Percentiles rank a stretch among this genome's conserved stretches.
Evolutionary conservation across 352 stramenopile species (phyloP).

Genomic region (Globisporangium splendens): DNA sequence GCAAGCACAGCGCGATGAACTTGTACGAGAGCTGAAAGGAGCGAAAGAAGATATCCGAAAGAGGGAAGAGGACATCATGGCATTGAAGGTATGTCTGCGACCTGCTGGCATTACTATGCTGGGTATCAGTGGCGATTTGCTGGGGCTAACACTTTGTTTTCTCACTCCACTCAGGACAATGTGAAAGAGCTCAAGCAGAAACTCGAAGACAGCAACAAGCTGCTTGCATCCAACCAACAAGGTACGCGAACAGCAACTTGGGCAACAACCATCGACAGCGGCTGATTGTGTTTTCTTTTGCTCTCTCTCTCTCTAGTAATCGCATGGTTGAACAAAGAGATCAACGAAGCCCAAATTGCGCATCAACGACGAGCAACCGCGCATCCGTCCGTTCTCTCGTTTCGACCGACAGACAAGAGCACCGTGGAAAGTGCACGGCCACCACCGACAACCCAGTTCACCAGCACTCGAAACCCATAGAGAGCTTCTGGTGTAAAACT

Average conservation of each 20-base stretch:
- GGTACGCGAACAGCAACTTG: constrained; percentile 24
- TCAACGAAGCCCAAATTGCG: constrained; percentile 84
- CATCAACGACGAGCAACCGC: constrained; percentile 57
- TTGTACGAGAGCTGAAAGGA: constrained; percentile 54
- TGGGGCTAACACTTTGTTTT: background rate
- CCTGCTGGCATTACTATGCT: too few relatives aligned
- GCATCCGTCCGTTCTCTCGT: constrained; percentile 71
- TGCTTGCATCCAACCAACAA: constrained; percentile 88
- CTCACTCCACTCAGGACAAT: constrained; percentile 27
- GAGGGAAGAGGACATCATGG: constrained; percentile 58
- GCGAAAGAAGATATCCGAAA: constrained; percentile 67
- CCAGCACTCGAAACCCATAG: constrained; percentile 17
- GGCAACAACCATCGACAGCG: too few relatives aligned
- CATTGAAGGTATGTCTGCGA: constrained; percentile 39
- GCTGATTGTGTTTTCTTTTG: background rate
- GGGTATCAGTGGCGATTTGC: too few relatives aligned
- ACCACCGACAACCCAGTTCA: constrained; percentile 7
- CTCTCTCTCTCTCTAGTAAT: constrained; percentile 50
- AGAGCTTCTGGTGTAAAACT: background rate
- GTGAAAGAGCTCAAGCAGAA: constrained; percentile 79
- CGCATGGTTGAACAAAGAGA: constrained; percentile 90
- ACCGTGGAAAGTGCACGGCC: background rate
- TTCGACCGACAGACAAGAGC: constrained; percentile 43
- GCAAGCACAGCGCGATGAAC: constrained; percentile 66
- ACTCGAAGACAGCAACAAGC: constrained; percentile 85